These are phyloP conservation scores for Yamadazyma mexicana DNA, from an alignment of 1,139 yeast genomes.

Conservation along the genomic window DNA sequence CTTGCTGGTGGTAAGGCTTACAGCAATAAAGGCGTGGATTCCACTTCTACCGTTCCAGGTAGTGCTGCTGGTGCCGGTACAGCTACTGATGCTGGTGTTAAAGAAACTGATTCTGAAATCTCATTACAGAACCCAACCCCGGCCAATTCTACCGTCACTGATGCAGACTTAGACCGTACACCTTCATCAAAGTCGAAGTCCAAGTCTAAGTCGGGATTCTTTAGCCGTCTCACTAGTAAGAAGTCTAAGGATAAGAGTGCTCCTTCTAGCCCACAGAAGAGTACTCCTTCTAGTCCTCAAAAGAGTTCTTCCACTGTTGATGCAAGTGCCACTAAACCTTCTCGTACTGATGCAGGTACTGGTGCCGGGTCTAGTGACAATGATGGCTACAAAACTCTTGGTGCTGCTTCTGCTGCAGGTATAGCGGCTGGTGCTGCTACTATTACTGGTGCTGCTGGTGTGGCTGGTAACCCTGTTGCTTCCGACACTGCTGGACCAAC, in stretches of 20 bases:
- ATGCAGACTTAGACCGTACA: not conserved
- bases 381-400: not conserved
- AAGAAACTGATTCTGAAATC: constrained; percentile 5
- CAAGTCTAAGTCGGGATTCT: not conserved
- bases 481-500: constrained; percentile 14
- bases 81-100: not conserved
- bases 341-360: not conserved
- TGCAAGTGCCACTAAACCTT: not conserved
- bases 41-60: constrained; percentile 8
- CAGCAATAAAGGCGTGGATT: constrained; percentile 1
- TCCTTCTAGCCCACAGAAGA: constrained; percentile 10
- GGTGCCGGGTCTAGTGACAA: not conserved
- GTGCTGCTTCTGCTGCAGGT: constrained; percentile 2
- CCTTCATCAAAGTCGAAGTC: not conserved
- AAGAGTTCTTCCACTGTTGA: too few relatives aligned
- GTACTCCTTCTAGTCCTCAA: not conserved
- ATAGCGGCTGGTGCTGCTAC: not conserved
- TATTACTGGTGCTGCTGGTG: constrained; percentile 11
- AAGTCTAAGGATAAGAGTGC: constrained; percentile 18
- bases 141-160: constrained; percentile 8
- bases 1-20: constrained; percentile 8
- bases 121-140: constrained; percentile 14
- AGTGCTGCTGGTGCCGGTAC: constrained; percentile 9
- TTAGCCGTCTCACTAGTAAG: not conserved
- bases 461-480: constrained; percentile 16